A percentile compares a stretch with the other conserved stretches of the same genome.
Evolutionary conservation across 192 early-diverging fungal genomes (phyloP).

Genomic region (Gorgonomyces haynaldii): DNA sequence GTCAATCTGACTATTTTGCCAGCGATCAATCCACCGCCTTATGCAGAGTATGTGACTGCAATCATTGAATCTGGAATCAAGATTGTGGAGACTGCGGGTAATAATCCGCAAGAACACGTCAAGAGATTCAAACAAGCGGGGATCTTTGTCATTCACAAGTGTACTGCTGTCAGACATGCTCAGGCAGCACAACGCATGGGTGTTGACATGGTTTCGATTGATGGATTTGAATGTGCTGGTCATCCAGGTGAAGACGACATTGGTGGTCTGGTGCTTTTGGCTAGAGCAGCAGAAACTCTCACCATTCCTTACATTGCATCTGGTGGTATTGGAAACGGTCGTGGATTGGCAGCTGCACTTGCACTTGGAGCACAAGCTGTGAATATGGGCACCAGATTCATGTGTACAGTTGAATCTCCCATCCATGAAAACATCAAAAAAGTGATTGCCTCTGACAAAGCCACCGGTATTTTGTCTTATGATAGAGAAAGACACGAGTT

Average conservation of each 20-base stretch:
- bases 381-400: conserved; percentile 80
- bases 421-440: conserved; percentile 68
- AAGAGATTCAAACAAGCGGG: conserved; percentile 60
- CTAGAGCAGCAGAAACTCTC: conserved; percentile 55
- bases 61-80: conserved; percentile 70
- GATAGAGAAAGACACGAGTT: conserved; percentile 47
- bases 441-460: conserved; percentile 56
- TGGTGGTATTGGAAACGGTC: conserved; percentile 66
- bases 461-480: too few relatives aligned
- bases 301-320: conserved; percentile 66
- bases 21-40: conserved; percentile 70
- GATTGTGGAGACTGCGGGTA: conserved; percentile 75
- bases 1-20: conserved; percentile 74
- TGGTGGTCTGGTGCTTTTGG: conserved; percentile 56
- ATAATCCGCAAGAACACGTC: conserved; percentile 65
- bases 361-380: conserved; percentile 46
- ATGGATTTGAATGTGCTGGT: conserved; percentile 77
- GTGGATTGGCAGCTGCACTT: conserved; percentile 57
- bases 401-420: conserved; percentile 63
- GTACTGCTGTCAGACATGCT: conserved; percentile 66
- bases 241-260: conserved; percentile 78
- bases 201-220: conserved; percentile 48
- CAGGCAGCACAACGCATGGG: conserved; percentile 38
- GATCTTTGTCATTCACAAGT: conserved; percentile 68
- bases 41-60: conserved; percentile 54